Evolutionary conservation across 2,329 filamentous ascomycete genomes (phyloP), one percentile per base, ranked within the genome.

Genomic region (Clonostachys rhizophaga): DNA sequence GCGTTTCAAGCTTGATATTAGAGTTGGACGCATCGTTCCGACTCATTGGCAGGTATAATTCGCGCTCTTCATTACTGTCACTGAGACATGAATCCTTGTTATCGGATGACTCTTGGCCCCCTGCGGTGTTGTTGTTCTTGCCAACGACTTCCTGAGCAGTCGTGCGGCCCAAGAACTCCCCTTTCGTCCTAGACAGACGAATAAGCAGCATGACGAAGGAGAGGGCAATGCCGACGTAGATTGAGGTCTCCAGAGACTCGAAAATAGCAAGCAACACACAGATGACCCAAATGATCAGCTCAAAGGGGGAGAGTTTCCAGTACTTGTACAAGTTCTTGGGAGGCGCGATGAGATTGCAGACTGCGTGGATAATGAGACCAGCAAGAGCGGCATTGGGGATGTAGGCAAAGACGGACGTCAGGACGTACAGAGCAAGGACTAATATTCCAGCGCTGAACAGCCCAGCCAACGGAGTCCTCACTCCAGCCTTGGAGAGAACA

Each of bases 401-500:
- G 64, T 87, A 92, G 71, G 81, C 91, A 71, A 94, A 92, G 33
- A 91, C 81, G 0, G 82, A 81, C 0, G 88, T 84, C 30, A 94
- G 70, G 6, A 83, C 87, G 55, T 94, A 92, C 49, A 92, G 81
- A 6, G 88, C 87, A 10, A 94, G 71, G 1, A 92, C 72, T 2
- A 94, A 84, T 6, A 94, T 79, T 30, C 87, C 49, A 0, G 87
- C 88, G 34, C 87, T 92, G 55, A 92, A 88, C 24, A 90, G 74
- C 63, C 89, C 87, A 33, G 86, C 89, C 37, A 92, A 72, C 0
- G 89, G 89, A 1, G 87, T 92, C 39, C 86, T 81, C 5, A 91
- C 88, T 53, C 89, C 89, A 45, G 89, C 87, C 65, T 92, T 92
- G 5, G 87, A 88, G 58, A 92, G 87, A 60, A 94, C 90, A 37